Evolutionary conservation across 768 basidiomycete species (phyloP).

Genomic region (Leccinellum albellum): DNA sequence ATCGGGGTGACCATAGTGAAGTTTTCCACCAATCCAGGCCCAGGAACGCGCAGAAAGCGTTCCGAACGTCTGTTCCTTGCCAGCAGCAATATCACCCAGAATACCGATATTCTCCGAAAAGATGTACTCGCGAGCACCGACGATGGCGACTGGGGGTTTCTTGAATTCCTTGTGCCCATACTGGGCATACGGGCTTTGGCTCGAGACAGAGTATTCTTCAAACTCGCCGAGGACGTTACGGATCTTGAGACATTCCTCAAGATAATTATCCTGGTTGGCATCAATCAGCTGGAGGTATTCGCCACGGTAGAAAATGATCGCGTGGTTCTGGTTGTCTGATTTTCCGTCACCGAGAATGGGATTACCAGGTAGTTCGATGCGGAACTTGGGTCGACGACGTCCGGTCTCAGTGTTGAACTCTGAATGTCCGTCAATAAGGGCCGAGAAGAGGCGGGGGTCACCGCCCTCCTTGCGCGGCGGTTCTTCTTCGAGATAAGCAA

Average conservation of each 20-base stretch:
- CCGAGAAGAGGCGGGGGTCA: conserved; percentile 92
- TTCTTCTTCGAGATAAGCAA: conserved; percentile 98
- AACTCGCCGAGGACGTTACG: conserved; percentile 97
- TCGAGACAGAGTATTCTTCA: conserved; percentile 84
- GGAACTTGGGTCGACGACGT: conserved; percentile 91
- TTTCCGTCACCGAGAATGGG: conserved; percentile 99
- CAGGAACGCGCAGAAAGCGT: conserved; percentile 93
- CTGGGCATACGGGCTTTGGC: conserved; percentile 87
- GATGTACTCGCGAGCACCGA: conserved; percentile 98
- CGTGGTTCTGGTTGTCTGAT: conserved; percentile 99
- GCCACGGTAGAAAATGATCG: conserved; percentile 98
- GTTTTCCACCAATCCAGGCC: conserved; percentile 97
- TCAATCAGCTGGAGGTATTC: conserved; percentile 99
- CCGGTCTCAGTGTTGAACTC: conserved; percentile 90
- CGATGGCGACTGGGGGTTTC: conserved; percentile 88
- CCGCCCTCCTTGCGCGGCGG: conserved; percentile 90
- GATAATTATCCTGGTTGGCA: conserved; percentile 99
- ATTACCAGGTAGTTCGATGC: conserved; percentile 97
- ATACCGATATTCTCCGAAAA: conserved; percentile 99
- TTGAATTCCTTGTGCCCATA: conserved; percentile 88
- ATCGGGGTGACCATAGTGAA: conserved; percentile 99
- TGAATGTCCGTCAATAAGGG: conserved; percentile 96
- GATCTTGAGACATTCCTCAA: conserved; percentile 99
- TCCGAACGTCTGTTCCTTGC: conserved; percentile 99
- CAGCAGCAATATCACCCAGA: conserved; percentile 95